Evolutionary conservation across 495 filamentous ascomycete genomes (phyloP).

Genomic region (Aspergillus incahuasiensis): DNA sequence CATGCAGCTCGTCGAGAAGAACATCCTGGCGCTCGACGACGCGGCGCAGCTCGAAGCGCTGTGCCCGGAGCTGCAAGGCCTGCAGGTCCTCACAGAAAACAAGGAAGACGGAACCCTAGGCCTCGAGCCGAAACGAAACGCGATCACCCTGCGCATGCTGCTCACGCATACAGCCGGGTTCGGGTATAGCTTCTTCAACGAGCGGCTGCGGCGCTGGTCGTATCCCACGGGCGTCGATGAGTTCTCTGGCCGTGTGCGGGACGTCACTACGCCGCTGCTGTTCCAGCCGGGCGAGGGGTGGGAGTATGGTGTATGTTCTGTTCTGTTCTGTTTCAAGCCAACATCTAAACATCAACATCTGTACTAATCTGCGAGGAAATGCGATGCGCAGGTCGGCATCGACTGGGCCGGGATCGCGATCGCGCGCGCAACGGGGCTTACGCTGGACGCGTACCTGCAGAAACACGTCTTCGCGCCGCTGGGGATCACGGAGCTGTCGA

Average conservation of each 20-base stretch:
- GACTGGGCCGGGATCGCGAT: constrained; percentile 59
- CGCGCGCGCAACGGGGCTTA: constrained; percentile 47
- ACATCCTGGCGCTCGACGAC: constrained; percentile 50
- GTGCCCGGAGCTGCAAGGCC: constrained; percentile 46
- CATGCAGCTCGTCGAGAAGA: constrained; percentile 60
- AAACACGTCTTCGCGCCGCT: constrained; percentile 56
- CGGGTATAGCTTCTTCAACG: constrained; percentile 52
- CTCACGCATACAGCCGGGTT: constrained; percentile 45
- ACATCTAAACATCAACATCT: neutral
- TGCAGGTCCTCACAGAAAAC: constrained; percentile 44
- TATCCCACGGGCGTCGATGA: constrained; percentile 52
- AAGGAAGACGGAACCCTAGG: constrained; percentile 38
- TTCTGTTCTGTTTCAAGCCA: neutral
- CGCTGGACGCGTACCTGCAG: constrained; percentile 54
- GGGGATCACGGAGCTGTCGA: constrained; percentile 47
- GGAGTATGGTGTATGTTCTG: constrained; percentile 45
- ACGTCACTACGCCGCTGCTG: constrained; percentile 44
- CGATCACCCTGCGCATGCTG: constrained; percentile 58
- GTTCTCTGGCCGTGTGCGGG: constrained; percentile 43
- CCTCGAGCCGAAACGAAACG: constrained; percentile 48
- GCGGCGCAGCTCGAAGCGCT: constrained; percentile 39
- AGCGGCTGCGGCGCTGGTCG: constrained; percentile 40
- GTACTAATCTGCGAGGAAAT: no score
- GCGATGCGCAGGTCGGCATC: constrained; percentile 34
- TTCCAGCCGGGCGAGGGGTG: constrained; percentile 55